Evolutionary conservation across 345 rosid species (phyloP), one percentile per base, ranked within the genome.

Genomic region (Anastatica hierochuntica): DNA sequence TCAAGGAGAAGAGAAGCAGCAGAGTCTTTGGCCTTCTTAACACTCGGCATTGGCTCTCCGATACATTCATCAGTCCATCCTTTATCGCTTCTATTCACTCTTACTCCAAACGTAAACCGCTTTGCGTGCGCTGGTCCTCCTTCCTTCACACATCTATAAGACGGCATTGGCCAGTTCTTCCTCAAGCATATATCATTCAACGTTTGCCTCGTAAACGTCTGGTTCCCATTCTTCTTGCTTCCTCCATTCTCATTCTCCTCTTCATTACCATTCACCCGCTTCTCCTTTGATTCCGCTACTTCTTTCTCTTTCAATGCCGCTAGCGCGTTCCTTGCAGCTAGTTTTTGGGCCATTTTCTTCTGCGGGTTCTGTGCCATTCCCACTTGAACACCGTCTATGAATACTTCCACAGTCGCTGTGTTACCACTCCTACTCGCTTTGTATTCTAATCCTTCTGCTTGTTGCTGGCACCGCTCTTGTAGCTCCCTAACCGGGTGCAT

Each of bases 401-500:
- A 92, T 17, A 92, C 98, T 80, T 92, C 95, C 38, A 92, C 97
- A 10, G 94, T 88, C 13, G 97, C 98, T 70, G 83, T 56, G 74
- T 83, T 92, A 58, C 97, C 98, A 56, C 62, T 76, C 49, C 98
- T 74, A 34, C 78, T 74, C 51, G 97, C 84, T 60, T 83, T 92
- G 66, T 92, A 92, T 57, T 88, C 98, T 74, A 92, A 71, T 26
- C 95, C 97, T 82, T 92, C 97, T 18, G 95, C 98, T 67, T 88
- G 95, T 50, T 92, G 97, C 75, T 88, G 98, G 72, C 98, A 92
- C 5, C 97, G 82, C 63, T 92, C 98, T 71, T 92, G 97, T 53
- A 92, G 85, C 77, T 88, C 98, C 69, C 98, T 63, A n/a, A 92
- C 98, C 14, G 98, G 98, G 79, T 92, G 98, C 98, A 92, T 92